These are phyloP conservation scores for Rhododendron mucronatum DNA, from an alignment of 148 eudicot genomes.

Conservation along the genomic window DNA sequence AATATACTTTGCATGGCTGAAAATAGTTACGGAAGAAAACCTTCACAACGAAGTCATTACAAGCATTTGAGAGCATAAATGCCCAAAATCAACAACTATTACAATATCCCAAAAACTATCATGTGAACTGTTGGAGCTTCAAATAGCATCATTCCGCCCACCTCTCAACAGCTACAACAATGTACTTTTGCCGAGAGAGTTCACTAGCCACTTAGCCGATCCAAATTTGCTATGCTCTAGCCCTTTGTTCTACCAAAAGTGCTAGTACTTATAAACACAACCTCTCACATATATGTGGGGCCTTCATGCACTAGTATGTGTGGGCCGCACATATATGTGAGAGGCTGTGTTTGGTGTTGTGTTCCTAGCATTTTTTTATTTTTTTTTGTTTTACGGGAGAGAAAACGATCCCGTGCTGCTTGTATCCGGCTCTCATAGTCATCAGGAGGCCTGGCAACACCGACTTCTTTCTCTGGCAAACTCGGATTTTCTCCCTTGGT, in stretches of 20 bases:
- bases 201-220: neutral
- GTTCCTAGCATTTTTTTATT: too few species aligned
- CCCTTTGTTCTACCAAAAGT: conserved; percentile 18
- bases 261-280: too few species aligned
- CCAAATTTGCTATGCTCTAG: conserved; percentile 19
- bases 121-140: neutral
- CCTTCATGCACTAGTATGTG: too few species aligned
- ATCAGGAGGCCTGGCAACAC: conserved; percentile 33
- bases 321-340: too few species aligned
- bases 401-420: conserved; percentile 90
- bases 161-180: neutral
- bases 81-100: too few species aligned
- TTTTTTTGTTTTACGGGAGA: conserved; percentile 49
- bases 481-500: conserved; percentile 22
- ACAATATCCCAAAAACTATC: too few species aligned
- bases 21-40: too few species aligned
- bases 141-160: neutral
- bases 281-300: too few species aligned
- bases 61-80: too few species aligned
- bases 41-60: too few species aligned
- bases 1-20: too few species aligned
- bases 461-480: conserved; percentile 23
- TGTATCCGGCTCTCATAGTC: conserved; percentile 57
- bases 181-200: neutral
- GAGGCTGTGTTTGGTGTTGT: too few species aligned